Base-by-base conservation (phyloP, 352 stramenopile genomes). In the Phytophthora syringae region DNA sequence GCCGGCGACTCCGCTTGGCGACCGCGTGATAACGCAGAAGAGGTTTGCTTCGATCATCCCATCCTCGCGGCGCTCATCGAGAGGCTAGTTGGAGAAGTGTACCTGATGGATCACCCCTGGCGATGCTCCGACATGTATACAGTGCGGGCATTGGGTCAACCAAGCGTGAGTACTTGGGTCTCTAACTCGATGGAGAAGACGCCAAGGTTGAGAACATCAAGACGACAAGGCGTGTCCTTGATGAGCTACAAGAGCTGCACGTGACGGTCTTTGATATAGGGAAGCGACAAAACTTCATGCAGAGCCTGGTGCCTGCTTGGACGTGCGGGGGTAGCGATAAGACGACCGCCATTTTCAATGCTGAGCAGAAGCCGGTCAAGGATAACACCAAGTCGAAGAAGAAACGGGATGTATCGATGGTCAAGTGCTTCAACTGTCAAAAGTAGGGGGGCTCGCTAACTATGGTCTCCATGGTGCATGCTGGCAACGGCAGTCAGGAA, bases 191-290 rank as follows among this genome's bases (percentile, higher is more conserved):
- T 20, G 47, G 28, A 16, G 57, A 52, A 2, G 25, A 39, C 20
- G 57, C 47, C 13, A 64, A 52, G 39, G 20, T 60, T 15, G 49
- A 54, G 9, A 27, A 64, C 25, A 56, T 55, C 15, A 63, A 63
- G 54, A 54, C 22, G 16, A 49, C 44, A 24, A 48, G 11, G 54
- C 49, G 49, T 37, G 49, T 66, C 22, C 5, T 64, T 34, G 47
- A 52, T 44, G 56, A 64, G 36, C 36, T 64, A 27, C 18, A 64
- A 37, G 56, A 61, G 18, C 28, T 36, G 25, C 42, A 45, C 18
- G 28, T 47, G 56, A 5, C 2, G 15, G 18, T 57, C 25, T 16
- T 20, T 16, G 40, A 66, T 27, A 21, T 54, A 36, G 42, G 39
- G 21, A 54, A 66, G 30, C n/a, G 37, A 10, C 48, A 57, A 9